These are phyloP conservation scores for Boletus edulis DNA, from an alignment of 768 basidiomycete species.

Conservation along the genomic window DNA sequence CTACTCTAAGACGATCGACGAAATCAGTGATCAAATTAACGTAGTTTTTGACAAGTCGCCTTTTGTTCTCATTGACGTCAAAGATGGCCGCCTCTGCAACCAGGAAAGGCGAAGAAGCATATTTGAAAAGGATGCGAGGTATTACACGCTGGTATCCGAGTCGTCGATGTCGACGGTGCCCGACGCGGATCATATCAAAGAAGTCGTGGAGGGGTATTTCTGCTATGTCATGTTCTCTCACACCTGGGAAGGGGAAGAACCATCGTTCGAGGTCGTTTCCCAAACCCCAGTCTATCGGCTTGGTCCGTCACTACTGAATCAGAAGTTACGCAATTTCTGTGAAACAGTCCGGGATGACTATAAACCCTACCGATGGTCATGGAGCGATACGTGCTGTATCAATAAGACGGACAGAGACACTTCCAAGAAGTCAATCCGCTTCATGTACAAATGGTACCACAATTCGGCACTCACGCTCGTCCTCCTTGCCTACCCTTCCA, in stretches of 20 bases:
- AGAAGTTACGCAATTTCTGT: slow-evolving; percentile 10
- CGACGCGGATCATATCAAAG: background rate
- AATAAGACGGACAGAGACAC: no score
- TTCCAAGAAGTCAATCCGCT: background rate
- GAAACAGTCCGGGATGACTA: background rate
- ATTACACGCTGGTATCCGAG: slow-evolving; percentile 1
- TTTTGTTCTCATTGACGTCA: slow-evolving; percentile 10
- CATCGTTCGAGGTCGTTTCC: background rate
- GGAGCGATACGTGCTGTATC: no score
- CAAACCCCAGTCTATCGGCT: no score
- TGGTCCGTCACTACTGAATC: slow-evolving; percentile 1
- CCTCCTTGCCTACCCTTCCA: slow-evolving; percentile 1
- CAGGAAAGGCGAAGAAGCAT: background rate
- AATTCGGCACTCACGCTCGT: slow-evolving; percentile 12
- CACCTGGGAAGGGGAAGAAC: slow-evolving; percentile 11
- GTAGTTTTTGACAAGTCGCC: background rate
- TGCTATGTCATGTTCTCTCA: slow-evolving; percentile 18
- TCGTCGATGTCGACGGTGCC: background rate
- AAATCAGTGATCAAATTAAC: background rate
- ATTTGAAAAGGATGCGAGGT: slow-evolving; percentile 1
- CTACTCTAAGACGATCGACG: background rate
- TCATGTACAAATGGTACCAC: slow-evolving; percentile 17
- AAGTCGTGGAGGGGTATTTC: slow-evolving; percentile 3
- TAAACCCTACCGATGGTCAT: background rate
- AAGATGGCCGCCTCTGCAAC: slow-evolving; percentile 2